phyloP scores from a whole-genome alignment of 2,329 filamentous ascomycete genomes.

The Curvularia spicifera region DNA sequence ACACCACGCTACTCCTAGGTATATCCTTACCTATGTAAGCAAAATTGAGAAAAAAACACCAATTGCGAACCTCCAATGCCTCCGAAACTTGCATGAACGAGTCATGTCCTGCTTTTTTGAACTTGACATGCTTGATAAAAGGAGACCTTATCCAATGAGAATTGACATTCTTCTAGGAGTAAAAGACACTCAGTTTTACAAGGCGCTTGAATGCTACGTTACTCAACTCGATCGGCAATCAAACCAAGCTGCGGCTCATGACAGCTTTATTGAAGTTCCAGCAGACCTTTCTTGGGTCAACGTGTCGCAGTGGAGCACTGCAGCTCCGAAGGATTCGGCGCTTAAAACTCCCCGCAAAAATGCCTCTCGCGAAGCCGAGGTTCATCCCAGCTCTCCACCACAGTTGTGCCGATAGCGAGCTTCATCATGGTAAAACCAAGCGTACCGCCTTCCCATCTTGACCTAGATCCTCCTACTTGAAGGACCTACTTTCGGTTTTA shows the following conservation, averaged over 20 bases:
- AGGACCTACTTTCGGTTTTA: background rate
- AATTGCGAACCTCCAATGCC: conserved; percentile 6
- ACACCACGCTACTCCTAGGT: background rate
- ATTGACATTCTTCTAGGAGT: background rate
- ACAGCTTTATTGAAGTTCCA: background rate
- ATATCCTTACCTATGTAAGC: conserved; percentile 9
- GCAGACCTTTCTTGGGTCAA: background rate
- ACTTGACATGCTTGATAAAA: background rate
- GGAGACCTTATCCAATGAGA: conserved; percentile 1
- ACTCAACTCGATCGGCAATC: background rate
- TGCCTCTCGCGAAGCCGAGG: conserved; percentile 23
- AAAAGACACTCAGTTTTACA: background rate
- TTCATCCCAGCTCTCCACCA: conserved; percentile 21
- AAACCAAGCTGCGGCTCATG: too few relatives aligned
- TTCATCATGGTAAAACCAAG: conserved; percentile 24
- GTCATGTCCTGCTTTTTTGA: background rate
- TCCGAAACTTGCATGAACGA: conserved; percentile 1
- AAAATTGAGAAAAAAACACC: conserved; percentile 5
- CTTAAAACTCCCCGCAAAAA: conserved; percentile 15
- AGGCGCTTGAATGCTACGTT: background rate
- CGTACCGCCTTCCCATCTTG: background rate
- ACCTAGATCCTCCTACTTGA: conserved; percentile 1
- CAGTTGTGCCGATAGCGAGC: conserved; percentile 21
- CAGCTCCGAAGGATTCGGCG: conserved; percentile 1
- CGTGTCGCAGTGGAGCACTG: background rate